phyloP scores from a whole-genome alignment of 177 flowering plant species.

The Vitis hybrid region DNA sequence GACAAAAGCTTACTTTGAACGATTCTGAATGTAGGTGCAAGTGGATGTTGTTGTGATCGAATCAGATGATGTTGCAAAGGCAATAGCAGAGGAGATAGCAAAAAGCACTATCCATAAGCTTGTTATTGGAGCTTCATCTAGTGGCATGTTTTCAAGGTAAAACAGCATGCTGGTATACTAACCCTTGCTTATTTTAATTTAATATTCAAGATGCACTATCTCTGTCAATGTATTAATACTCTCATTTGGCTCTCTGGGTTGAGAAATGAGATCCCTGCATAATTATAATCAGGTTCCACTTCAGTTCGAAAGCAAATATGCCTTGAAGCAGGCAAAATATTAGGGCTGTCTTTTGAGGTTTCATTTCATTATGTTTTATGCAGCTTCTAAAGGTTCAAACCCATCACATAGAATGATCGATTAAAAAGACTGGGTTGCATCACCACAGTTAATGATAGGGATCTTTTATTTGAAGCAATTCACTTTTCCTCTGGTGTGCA shows the following conservation, averaged over 20 bases:
- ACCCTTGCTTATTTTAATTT: too few species aligned
- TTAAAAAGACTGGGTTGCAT: neutral
- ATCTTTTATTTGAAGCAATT: neutral
- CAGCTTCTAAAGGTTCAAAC: neutral
- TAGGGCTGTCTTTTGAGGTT: neutral
- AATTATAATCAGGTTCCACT: neutral
- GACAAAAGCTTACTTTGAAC: constrained; percentile 3
- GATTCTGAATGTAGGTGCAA: constrained; percentile 43
- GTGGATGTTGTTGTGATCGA: constrained; percentile 61
- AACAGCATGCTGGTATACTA: neutral
- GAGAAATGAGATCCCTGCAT: neutral
- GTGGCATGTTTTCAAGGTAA: constrained; percentile 61
- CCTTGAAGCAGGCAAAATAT: neutral
- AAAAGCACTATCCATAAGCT: constrained; percentile 44
- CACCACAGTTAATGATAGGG: neutral
- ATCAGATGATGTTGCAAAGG: constrained; percentile 62
- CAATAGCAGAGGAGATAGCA: constrained; percentile 51
- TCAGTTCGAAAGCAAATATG: neutral
- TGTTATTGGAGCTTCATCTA: constrained; percentile 69
- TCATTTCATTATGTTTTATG: neutral
- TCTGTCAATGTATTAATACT: neutral
- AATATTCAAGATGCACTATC: neutral
- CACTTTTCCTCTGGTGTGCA: neutral
- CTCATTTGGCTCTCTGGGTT: neutral
- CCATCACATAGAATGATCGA: neutral